phyloP scores from a whole-genome alignment of 345 rosid species.

The Clarkia xantiana region DNA sequence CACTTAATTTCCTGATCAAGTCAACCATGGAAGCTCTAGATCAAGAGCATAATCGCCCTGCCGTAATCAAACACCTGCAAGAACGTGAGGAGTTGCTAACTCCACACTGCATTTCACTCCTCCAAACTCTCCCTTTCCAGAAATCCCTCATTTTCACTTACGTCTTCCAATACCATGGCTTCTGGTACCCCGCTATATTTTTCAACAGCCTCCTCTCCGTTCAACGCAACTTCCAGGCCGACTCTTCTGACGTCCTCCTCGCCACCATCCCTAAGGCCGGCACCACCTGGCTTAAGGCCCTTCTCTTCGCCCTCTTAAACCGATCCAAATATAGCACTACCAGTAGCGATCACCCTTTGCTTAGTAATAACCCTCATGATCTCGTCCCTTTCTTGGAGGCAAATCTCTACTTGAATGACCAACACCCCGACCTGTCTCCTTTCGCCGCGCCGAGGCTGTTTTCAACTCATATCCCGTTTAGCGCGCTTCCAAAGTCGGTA shows the following conservation, averaged over 20 bases:
- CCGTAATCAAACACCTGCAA: background rate
- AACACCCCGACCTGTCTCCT: conserved; percentile 7
- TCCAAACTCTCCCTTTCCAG: conserved; percentile 4
- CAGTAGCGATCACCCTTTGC: background rate
- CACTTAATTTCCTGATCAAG: no score
- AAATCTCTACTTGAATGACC: conserved; percentile 2
- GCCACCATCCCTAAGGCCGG: conserved; percentile 2
- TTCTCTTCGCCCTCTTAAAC: background rate
- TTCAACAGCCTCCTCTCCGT: conserved; percentile 1
- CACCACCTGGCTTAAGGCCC: conserved; percentile 7
- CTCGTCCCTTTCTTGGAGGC: conserved; percentile 1
- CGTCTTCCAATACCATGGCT: conserved; percentile 3
- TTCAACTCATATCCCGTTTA: conserved; percentile 5
- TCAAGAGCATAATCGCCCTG: no score
- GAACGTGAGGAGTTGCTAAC: conserved; percentile 1
- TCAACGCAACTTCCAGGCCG: conserved; percentile 8
- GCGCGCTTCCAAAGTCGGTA: conserved; percentile 6
- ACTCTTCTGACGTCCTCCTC: conserved; percentile 2
- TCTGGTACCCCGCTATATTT: conserved; percentile 2
- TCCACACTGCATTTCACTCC: background rate
- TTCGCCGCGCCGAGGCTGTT: conserved; percentile 8
- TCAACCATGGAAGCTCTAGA: background rate
- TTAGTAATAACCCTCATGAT: background rate
- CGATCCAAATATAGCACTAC: background rate
- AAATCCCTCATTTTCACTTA: background rate